These are phyloP conservation scores for Pythium plurisporium DNA, from an alignment of 352 stramenopile genomes.

Conservation along the genomic window DNA sequence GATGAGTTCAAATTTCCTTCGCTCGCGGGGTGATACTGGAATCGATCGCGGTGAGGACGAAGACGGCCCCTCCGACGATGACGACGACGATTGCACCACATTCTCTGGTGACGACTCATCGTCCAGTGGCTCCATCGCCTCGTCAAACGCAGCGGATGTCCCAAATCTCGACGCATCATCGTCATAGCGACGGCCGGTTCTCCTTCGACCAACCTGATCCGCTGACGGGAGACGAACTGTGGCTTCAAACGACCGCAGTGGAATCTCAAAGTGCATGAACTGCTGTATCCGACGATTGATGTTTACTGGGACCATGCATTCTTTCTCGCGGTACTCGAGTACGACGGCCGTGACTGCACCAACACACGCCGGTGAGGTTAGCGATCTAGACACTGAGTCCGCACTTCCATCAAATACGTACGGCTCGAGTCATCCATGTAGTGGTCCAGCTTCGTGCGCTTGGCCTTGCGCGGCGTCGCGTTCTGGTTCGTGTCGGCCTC, in stretches of 20 bases:
- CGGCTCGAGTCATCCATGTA: slow-evolving; percentile 64
- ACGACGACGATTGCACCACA: slow-evolving; percentile 2
- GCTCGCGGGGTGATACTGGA: slow-evolving; percentile 65
- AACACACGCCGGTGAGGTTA: background rate
- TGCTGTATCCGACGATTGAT: slow-evolving; percentile 85
- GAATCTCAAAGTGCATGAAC: slow-evolving; percentile 87
- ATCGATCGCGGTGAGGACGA: slow-evolving; percentile 80
- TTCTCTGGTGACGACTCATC: too few species aligned
- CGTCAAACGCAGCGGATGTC: background rate
- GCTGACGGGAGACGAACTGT: slow-evolving; percentile 65
- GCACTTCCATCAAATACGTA: too few species aligned
- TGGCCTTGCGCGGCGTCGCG: slow-evolving; percentile 20
- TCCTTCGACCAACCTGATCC: slow-evolving; percentile 1
- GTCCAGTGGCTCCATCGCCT: background rate
- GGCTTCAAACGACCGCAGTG: slow-evolving; percentile 77
- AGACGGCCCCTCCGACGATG: slow-evolving; percentile 13
- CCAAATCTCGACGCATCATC: background rate
- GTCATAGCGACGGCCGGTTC: background rate
- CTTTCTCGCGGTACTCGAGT: slow-evolving; percentile 84
- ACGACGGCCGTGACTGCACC: slow-evolving; percentile 76
- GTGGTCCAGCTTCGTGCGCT: slow-evolving; percentile 27
- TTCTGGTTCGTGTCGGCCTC: slow-evolving; percentile 7
- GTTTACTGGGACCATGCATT: slow-evolving; percentile 72
- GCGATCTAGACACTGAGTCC: too few species aligned
- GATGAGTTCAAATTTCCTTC: slow-evolving; percentile 66